Conservation (phyloP, 495 filamentous ascomycete species). For the Podospora pseudocomata region DNA sequence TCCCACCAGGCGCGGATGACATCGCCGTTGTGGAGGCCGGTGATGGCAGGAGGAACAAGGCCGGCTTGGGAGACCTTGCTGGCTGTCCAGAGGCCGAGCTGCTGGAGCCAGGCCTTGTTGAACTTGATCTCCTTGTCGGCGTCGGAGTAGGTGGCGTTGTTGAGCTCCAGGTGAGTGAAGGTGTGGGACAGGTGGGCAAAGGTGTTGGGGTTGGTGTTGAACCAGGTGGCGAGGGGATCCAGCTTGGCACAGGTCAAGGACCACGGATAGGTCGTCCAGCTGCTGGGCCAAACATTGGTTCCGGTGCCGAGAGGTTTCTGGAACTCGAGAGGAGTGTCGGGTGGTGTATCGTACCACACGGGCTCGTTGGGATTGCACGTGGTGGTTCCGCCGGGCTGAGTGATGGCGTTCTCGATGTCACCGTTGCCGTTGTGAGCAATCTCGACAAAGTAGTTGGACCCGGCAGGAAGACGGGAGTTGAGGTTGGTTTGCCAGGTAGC, state of each 20-base stretch:
- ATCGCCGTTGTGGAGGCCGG: constrained; percentile 63
- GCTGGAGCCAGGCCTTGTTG: constrained; percentile 57
- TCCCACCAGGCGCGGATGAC: constrained; percentile 57
- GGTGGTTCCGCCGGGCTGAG: constrained; percentile 11
- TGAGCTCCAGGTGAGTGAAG: constrained; percentile 57
- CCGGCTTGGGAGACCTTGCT: constrained; percentile 48
- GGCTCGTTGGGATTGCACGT: constrained; percentile 21
- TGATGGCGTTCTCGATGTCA: constrained; percentile 49
- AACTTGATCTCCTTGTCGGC: constrained; percentile 55
- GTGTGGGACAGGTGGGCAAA: constrained; percentile 60
- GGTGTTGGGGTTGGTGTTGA: constrained; percentile 49
- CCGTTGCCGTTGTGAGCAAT: constrained; percentile 62
- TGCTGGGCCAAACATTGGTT: constrained; percentile 51
- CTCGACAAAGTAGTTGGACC: constrained; percentile 55
- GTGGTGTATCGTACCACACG: constrained; percentile 36
- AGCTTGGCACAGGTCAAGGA: constrained; percentile 43
- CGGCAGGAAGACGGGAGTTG: constrained; percentile 51
- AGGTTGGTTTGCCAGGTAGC: constrained; percentile 47
- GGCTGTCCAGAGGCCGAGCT: constrained; percentile 45
- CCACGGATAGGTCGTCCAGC: constrained; percentile 48
- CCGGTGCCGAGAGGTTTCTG: constrained; percentile 57
- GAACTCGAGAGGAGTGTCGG: constrained; percentile 53
- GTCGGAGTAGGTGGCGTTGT: constrained; percentile 60
- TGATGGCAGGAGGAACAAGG: constrained; percentile 62
- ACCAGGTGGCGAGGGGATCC: constrained; percentile 52